Base-by-base conservation (phyloP, 495 filamentous ascomycete genomes). In the Talaromyces nanjingensis region DNA sequence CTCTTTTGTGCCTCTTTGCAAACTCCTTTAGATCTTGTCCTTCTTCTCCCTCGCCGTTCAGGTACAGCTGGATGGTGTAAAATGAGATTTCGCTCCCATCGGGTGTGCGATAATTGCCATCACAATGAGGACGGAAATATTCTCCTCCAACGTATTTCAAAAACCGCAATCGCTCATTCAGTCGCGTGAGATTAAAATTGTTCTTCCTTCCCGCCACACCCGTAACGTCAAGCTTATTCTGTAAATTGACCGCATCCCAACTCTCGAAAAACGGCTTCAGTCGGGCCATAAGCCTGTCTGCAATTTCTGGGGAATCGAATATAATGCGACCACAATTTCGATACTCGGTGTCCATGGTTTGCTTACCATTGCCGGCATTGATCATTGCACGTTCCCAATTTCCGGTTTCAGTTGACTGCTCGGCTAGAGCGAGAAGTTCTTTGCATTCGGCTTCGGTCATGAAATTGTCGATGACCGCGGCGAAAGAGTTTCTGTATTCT, bases 141-240 rank as follows among this genome's bases (percentile, higher is more conserved):
- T 91, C 84, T 0, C 90, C 91, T 6, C 80, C 76, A 1, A 80
- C 84, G 71, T 96, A 97, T 67, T 83, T 89, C 52, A 97, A 74
- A 71, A 96, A 93, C 37, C 92, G 77, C 74, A 96, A 79, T 54
- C 92, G 73, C 69, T 96, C 87, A 73, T 97, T 94, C 47, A 92
- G 70, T 37, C 86, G 69, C 0, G 76, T 80, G 59, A 91, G 70
- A 63, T 73, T 76, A 78, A 83, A 90, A 1, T 72, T 74, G 62
- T 85, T 80, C 0, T 72, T 70, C 11, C 80, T 73, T 42, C 72
- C 77, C 7, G 67, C 70, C 24, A 76, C 68, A 0, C 84, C 84
- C 2, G 83, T 84, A 11, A 86, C 72, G 0, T 62, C 54, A 0
- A 78, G 71, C 52, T 65, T 65, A 34, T 81, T 74, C 3, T 78